phyloP scores from a whole-genome alignment of 768 basidiomycete species.

The Coprinellus micaceus region DNA sequence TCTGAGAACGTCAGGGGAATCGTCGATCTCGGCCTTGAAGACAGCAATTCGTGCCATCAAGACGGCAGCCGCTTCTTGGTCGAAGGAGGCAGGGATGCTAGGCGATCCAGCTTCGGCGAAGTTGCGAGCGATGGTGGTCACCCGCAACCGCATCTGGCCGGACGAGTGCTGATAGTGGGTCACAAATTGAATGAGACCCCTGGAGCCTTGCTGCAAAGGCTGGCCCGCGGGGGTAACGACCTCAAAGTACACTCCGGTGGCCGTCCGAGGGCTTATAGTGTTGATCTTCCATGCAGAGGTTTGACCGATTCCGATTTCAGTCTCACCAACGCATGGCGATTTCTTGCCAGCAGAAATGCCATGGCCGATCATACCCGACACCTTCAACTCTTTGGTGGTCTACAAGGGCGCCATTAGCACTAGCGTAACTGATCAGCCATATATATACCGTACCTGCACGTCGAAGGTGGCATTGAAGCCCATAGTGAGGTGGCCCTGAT shows the following conservation, averaged over 20 bases:
- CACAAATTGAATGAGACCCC: constrained; percentile 95
- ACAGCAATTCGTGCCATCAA: constrained; percentile 98
- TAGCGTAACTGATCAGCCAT: background rate
- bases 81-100: constrained; percentile 88
- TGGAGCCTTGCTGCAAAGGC: constrained; percentile 81
- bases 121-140: constrained; percentile 97
- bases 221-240: constrained; percentile 97
- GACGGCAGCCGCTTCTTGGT: constrained; percentile 97
- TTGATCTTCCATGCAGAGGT: constrained; percentile 99
- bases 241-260: constrained; percentile 94
- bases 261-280: constrained; percentile 79
- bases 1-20: constrained; percentile 90
- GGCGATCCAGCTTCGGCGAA: constrained; percentile 98
- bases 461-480: constrained; percentile 99
- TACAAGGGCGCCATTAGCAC: constrained; percentile 25
- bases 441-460: constrained; percentile 63
- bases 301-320: constrained; percentile 97
- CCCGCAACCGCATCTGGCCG: constrained; percentile 90
- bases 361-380: constrained; percentile 96
- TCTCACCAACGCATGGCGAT: constrained; percentile 94
- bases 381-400: constrained; percentile 98
- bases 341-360: constrained; percentile 98
- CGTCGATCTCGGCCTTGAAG: constrained; percentile 99
- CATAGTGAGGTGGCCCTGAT: constrained; percentile 89
- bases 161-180: constrained; percentile 98